Percentiles rank a stretch among this genome's conserved stretches.
phyloP scores from a whole-genome alignment of 169 alveolate genomes.

The Cryptosporidium sp. region DNA sequence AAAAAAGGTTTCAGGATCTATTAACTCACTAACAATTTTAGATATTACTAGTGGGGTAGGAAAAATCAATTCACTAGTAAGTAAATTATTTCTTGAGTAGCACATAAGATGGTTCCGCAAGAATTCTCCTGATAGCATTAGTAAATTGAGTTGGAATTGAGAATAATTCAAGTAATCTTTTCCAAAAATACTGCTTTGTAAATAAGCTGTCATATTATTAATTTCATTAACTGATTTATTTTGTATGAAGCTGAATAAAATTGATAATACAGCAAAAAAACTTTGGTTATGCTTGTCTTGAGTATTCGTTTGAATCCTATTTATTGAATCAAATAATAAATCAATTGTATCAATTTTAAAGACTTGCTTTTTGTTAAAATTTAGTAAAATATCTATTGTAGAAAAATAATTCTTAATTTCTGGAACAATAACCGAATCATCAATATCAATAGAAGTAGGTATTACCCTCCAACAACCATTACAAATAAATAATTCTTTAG shows the following conservation, averaged over 20 bases:
- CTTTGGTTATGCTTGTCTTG: neutral
- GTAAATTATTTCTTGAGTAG: neutral
- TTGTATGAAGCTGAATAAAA: neutral
- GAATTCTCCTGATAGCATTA: slow-evolving; percentile 26
- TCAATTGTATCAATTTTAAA: neutral
- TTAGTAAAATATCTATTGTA: slow-evolving; percentile 25
- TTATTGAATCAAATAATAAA: neutral
- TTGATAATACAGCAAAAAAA: neutral
- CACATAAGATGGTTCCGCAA: neutral
- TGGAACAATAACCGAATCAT: slow-evolving; percentile 20
- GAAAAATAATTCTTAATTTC: slow-evolving; percentile 46
- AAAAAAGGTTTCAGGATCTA: slow-evolving; percentile 23
- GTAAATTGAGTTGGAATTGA: neutral
- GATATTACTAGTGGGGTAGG: slow-evolving; percentile 40
- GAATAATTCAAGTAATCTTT: slow-evolving; percentile 3
- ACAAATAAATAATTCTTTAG: slow-evolving; percentile 24
- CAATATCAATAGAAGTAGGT: slow-evolving; percentile 67
- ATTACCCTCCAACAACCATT: slow-evolving; percentile 1
- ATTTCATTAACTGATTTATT: neutral
- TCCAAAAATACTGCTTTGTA: neutral
- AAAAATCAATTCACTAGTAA: slow-evolving; percentile 8
- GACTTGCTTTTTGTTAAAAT: neutral
- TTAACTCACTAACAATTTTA: neutral
- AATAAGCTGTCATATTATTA: neutral
- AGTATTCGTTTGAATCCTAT: neutral